Conservation (phyloP, 768 basidiomycete genomes). For the Leccinum fibrillosum region DNA sequence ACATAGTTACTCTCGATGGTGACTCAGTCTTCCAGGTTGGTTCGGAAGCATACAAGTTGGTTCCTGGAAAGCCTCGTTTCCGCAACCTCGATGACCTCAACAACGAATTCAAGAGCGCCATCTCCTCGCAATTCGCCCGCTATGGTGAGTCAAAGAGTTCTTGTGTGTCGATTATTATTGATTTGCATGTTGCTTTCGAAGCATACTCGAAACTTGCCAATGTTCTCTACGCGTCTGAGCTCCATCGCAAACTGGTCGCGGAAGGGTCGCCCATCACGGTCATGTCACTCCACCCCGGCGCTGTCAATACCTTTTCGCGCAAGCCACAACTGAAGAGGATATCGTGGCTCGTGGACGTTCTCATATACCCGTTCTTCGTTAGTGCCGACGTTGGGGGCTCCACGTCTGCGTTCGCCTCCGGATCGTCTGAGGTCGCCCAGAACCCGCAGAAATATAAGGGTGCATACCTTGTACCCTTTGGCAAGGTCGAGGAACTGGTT, state of each 20-base stretch:
- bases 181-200: slow-evolving; percentile 16
- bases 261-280: slow-evolving; percentile 1
- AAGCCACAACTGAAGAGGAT: slow-evolving; percentile 15
- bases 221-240: slow-evolving; percentile 45
- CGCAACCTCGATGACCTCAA: slow-evolving; percentile 30
- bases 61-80: slow-evolving; percentile 10
- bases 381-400: slow-evolving; percentile 26
- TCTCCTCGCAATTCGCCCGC: background rate
- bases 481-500: slow-evolving; percentile 11
- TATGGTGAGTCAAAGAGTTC: background rate
- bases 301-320: slow-evolving; percentile 29
- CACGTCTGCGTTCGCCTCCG: slow-evolving; percentile 30
- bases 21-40: slow-evolving; percentile 25
- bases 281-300: slow-evolving; percentile 30
- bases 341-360: slow-evolving; percentile 16
- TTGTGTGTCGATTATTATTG: rapidly evolving
- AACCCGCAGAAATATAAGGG: slow-evolving; percentile 28
- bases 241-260: slow-evolving; percentile 42
- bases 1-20: background rate
- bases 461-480: slow-evolving; percentile 31
- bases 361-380: background rate
- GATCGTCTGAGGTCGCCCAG: slow-evolving; percentile 20
- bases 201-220: slow-evolving; percentile 53
- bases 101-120: slow-evolving; percentile 27
- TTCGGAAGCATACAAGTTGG: slow-evolving; percentile 27